Evolutionary conservation across 2,329 filamentous ascomycete species (phyloP), one percentile per base, ranked within the genome.

Genomic region (Periconia macrospinosa): DNA sequence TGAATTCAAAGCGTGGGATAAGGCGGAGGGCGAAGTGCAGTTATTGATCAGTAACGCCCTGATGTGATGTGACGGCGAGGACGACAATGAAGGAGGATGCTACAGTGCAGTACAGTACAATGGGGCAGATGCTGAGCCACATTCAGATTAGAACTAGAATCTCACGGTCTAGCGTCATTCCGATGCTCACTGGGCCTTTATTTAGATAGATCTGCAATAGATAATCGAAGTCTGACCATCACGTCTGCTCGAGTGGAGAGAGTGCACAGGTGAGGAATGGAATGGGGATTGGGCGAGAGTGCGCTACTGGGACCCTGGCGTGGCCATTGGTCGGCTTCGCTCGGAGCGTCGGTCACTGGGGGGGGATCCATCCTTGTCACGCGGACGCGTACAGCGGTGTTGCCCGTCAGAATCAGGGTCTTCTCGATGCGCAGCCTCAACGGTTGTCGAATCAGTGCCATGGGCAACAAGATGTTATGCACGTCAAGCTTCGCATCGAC

Each of bases 11-110:
- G 76, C 85, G 18, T 78, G 72, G 55, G 79, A 82, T 49, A 76
- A 76, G 60, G 77, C 80, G 56, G 81, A 78, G 47, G 86, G 84
- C n/a, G 76, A 76, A 59, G 81, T 89, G 50, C 84, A 82, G 60
- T 74, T 95, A 59, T 85, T 91, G 76, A 84, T 95, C 61, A 77
- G 75, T 54, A 80, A 91, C 72, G 84, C 84, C 47, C 73, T 87
- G 68, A 60, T 66, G 41, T 87, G 68, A 60, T 66, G 41, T 72
- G 65, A 49, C 56, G 50, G 48, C 48, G 47, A 33, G 23, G 41
- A 46, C 30, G 23, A 13, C 17, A 30, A 13, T n/a, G n/a, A n/a
- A n/a, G n/a, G n/a, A n/a, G n/a, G n/a, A n/a, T 9, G 45, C 44
- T 30, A 49, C 17, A n/a, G n/a, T n/a, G n/a, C n/a, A n/a, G n/a